These are phyloP conservation scores for Boletus speciosus DNA, from an alignment of 768 basidiomycete genomes.

Conservation along the genomic window DNA sequence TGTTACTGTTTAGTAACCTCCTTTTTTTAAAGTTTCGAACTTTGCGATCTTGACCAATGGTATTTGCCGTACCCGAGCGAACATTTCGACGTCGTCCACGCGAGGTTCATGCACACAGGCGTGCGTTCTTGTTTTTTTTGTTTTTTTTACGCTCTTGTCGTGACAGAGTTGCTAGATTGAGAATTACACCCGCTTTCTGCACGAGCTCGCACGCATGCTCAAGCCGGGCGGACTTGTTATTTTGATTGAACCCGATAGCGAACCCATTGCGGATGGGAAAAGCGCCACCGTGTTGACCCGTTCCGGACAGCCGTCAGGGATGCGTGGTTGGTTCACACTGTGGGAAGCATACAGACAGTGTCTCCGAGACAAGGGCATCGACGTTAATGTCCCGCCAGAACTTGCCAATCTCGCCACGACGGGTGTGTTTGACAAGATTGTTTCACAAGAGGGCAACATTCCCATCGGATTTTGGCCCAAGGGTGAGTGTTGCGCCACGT, in stretches of 20 bases:
- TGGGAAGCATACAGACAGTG: constrained; percentile 62
- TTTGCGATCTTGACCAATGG: constrained; percentile 62
- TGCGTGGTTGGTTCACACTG: constrained; percentile 58
- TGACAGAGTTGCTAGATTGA: constrained; percentile 44
- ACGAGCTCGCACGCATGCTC: constrained; percentile 61
- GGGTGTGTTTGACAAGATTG: constrained; percentile 53
- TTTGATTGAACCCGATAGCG: constrained; percentile 58
- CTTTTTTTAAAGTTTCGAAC: constrained; percentile 51
- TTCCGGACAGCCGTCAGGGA: constrained; percentile 34
- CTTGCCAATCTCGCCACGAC: constrained; percentile 47
- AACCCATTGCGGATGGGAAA: constrained; percentile 47
- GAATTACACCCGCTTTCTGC: constrained; percentile 57
- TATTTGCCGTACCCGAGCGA: constrained; percentile 60
- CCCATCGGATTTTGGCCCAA: constrained; percentile 69
- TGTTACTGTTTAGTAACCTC: constrained; percentile 2
- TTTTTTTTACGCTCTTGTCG: neutral
- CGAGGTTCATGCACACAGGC: constrained; percentile 64
- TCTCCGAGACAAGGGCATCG: constrained; percentile 49
- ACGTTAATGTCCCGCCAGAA: constrained; percentile 54
- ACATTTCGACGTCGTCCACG: constrained; percentile 68
- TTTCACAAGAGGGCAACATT: constrained; percentile 53
- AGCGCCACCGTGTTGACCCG: constrained; percentile 35
- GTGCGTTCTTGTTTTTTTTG: constrained; percentile 24
- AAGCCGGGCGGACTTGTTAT: constrained; percentile 69
- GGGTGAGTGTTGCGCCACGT: constrained; percentile 37